These are phyloP conservation scores for Ulmus americana DNA, from an alignment of 331 rosid genomes.

Conservation along the genomic window DNA sequence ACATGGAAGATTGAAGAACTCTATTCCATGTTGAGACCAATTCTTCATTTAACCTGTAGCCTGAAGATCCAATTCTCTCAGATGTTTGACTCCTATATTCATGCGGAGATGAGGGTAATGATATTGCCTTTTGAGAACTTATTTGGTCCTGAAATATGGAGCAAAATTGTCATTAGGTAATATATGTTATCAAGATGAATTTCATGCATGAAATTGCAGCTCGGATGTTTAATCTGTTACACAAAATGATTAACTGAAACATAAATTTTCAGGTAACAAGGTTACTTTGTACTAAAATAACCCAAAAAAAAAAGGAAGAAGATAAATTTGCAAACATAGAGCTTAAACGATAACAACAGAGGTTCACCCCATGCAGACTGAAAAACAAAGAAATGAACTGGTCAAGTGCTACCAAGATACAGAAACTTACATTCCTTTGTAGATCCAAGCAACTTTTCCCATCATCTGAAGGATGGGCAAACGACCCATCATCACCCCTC, in stretches of 20 bases:
- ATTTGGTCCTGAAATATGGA: constrained; percentile 39
- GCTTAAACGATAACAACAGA: neutral
- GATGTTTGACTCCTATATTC: constrained; percentile 65
- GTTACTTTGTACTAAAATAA: neutral
- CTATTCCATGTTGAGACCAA: constrained; percentile 70
- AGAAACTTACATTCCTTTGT: constrained; percentile 64
- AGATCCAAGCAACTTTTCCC: constrained; percentile 41
- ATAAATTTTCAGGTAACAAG: too few species aligned
- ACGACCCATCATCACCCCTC: constrained; percentile 55
- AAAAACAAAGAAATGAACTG: constrained; percentile 17
- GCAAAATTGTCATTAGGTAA: constrained; percentile 24
- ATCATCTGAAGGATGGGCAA: constrained; percentile 47
- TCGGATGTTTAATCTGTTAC: too few species aligned
- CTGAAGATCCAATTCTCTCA: constrained; percentile 50
- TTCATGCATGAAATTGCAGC: constrained; percentile 27
- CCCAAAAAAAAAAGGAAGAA: neutral
- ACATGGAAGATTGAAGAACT: constrained; percentile 71
- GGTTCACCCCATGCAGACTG: constrained; percentile 7
- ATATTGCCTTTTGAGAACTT: constrained; percentile 76
- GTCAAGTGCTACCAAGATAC: constrained; percentile 27
- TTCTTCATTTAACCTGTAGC: constrained; percentile 46
- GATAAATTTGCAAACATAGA: too few species aligned
- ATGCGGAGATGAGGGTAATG: constrained; percentile 92
- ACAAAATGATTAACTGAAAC: constrained; percentile 7
- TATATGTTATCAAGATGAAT: constrained; percentile 31